These are phyloP conservation scores for Paramecium caudatum DNA, from an alignment of 73 alveolate genomes.

Conservation along the genomic window DNA sequence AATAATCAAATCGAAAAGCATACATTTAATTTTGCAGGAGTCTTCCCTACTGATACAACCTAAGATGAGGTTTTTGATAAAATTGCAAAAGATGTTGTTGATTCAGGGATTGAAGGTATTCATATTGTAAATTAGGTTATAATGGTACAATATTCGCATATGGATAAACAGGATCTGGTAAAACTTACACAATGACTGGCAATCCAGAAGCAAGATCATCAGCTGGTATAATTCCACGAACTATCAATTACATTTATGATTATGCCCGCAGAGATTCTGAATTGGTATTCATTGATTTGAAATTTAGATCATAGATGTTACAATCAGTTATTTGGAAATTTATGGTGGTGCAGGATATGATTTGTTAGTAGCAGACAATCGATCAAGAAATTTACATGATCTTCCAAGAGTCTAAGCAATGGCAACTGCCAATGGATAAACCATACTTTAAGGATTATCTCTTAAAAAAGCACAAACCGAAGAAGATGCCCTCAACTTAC, in stretches of 20 bases:
- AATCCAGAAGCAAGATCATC: constrained; percentile 91
- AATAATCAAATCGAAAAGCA: constrained; percentile 90
- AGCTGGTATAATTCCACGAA: constrained; percentile 99
- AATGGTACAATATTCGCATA: constrained; percentile 99
- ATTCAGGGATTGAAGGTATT: constrained; percentile 92
- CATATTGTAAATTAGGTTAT: constrained; percentile 76
- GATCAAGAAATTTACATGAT: constrained; percentile 94
- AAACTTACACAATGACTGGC: constrained; percentile 99
- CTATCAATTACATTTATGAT: constrained; percentile 97
- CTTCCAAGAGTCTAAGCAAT: constrained; percentile 96
- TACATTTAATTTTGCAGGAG: constrained; percentile 90
- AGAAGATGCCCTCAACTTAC: constrained; percentile 97
- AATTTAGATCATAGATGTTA: constrained; percentile 74
- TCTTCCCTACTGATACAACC: constrained; percentile 77
- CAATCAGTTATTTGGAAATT: constrained; percentile 93
- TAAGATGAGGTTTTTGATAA: constrained; percentile 62
- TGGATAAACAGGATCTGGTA: constrained; percentile 99
- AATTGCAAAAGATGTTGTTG: constrained; percentile 96
- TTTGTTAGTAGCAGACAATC: constrained; percentile 95
- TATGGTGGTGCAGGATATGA: constrained; percentile 99
- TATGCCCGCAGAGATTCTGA: constrained; percentile 94
- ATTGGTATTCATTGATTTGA: constrained; percentile 88
- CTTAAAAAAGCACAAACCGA: constrained; percentile 98
- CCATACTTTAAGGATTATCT: constrained; percentile 94
- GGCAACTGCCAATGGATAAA: constrained; percentile 95